phyloP scores from a whole-genome alignment of 139 green algal species.

The Chara braunii region DNA sequence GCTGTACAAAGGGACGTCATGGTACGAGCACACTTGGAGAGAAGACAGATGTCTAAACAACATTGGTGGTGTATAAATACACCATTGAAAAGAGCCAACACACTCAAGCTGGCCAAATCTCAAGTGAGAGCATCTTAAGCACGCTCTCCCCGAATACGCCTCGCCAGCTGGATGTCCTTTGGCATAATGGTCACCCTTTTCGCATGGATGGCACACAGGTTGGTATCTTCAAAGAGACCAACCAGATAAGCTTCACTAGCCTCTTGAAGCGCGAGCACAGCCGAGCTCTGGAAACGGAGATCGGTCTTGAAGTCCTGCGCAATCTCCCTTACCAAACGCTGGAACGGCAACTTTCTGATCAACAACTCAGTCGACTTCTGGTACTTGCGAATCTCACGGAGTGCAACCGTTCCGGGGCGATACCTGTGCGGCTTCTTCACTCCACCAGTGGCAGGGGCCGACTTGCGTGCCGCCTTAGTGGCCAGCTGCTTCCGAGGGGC shows the following conservation, averaged over 20 bases:
- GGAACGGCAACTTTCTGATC: slow-evolving; percentile 56
- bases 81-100: not conserved
- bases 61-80: slow-evolving; percentile 19
- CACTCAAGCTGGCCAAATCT: slow-evolving; percentile 40
- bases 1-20: no score
- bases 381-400: slow-evolving; percentile 63
- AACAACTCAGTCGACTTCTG: slow-evolving; percentile 62
- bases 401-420: slow-evolving; percentile 61
- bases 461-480: slow-evolving; percentile 82
- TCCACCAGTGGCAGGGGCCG: slow-evolving; percentile 53
- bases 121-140: no score
- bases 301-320: slow-evolving; percentile 99
- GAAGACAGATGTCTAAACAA: no score
- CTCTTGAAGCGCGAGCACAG: slow-evolving; percentile 92
- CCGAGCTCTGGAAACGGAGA: slow-evolving; percentile 89
- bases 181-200: slow-evolving; percentile 88
- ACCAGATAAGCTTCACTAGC: slow-evolving; percentile 94
- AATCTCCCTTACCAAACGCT: slow-evolving; percentile 87
- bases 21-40: no score
- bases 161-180: slow-evolving; percentile 89
- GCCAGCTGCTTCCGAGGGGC: slow-evolving; percentile 89
- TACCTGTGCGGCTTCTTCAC: slow-evolving; percentile 41
- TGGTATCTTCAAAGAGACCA: slow-evolving; percentile 96
- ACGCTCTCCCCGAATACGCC: slow-evolving; percentile 80
- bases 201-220: slow-evolving; percentile 90